Conservation (phyloP, 805 yeast genomes). For the Hanseniaspora guilliermondii region DNA sequence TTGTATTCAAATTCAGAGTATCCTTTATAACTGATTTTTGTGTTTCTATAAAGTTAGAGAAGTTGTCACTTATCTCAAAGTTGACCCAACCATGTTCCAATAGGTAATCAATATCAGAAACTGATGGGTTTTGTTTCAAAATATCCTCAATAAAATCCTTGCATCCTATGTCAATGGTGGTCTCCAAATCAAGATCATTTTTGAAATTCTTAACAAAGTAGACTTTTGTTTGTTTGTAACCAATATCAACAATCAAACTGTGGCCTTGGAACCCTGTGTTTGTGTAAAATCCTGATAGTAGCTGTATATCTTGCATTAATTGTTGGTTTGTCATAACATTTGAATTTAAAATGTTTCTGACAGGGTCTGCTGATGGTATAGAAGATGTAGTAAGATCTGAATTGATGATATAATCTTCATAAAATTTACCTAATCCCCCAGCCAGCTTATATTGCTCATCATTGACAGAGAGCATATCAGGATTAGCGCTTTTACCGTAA, state of each 20-base stretch:
- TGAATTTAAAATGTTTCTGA: background rate
- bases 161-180: constrained; percentile 4
- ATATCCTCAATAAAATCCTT: constrained; percentile 1
- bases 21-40: background rate
- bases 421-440: constrained; percentile 9
- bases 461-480: background rate
- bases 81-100: constrained; percentile 9
- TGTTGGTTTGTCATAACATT: constrained; percentile 9
- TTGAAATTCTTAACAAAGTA: constrained; percentile 11
- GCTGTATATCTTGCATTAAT: constrained; percentile 1
- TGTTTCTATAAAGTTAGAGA: background rate
- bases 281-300: constrained; percentile 7
- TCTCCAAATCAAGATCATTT: constrained; percentile 5
- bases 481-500: background rate
- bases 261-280: constrained; percentile 12
- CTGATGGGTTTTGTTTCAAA: background rate
- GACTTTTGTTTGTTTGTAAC: constrained; percentile 3
- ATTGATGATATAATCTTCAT: constrained; percentile 4
- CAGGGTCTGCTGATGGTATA: background rate
- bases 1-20: background rate
- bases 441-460: constrained; percentile 2
- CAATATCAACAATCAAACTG: constrained; percentile 10
- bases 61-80: background rate
- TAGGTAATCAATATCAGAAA: background rate
- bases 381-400: background rate